phyloP scores from a whole-genome alignment of 768 basidiomycete species.

The Amanita muscaria region DNA sequence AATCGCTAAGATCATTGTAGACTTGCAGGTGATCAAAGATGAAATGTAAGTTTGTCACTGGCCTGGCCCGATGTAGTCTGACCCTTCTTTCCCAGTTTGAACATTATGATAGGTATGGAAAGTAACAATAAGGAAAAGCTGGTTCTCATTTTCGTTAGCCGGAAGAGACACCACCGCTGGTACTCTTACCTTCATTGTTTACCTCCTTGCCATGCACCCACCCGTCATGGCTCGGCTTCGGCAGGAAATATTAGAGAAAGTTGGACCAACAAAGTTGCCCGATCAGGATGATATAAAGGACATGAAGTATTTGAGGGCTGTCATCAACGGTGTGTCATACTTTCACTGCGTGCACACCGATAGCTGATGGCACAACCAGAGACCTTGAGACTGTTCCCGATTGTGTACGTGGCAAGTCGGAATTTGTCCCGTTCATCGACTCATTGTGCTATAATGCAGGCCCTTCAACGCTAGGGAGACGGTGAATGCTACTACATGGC shows the following conservation, averaged over 20 bases:
- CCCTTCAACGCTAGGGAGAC: too few relatives aligned
- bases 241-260: constrained; percentile 44
- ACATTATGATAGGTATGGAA: constrained; percentile 40
- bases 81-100: too few relatives aligned
- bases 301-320: constrained; percentile 57
- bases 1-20: constrained; percentile 12
- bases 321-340: constrained; percentile 57
- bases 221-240: constrained; percentile 38
- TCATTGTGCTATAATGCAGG: too few relatives aligned
- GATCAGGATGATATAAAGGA: constrained; percentile 48
- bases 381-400: constrained; percentile 48
- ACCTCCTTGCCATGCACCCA: constrained; percentile 44
- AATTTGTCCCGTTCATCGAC: too few relatives aligned
- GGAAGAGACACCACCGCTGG: constrained; percentile 39
- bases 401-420: constrained; percentile 36
- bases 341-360: too few relatives aligned
- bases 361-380: too few relatives aligned
- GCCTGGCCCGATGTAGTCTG: too few relatives aligned
- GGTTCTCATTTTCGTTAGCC: too few relatives aligned
- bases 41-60: constrained; percentile 34
- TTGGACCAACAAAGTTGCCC: constrained; percentile 41
- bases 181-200: constrained; percentile 33
- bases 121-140: too few relatives aligned
- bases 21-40: constrained; percentile 40
- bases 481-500: constrained; percentile 39